Conservation (phyloP, 2,329 filamentous ascomycete species). For the Bipolaris zeicola region DNA sequence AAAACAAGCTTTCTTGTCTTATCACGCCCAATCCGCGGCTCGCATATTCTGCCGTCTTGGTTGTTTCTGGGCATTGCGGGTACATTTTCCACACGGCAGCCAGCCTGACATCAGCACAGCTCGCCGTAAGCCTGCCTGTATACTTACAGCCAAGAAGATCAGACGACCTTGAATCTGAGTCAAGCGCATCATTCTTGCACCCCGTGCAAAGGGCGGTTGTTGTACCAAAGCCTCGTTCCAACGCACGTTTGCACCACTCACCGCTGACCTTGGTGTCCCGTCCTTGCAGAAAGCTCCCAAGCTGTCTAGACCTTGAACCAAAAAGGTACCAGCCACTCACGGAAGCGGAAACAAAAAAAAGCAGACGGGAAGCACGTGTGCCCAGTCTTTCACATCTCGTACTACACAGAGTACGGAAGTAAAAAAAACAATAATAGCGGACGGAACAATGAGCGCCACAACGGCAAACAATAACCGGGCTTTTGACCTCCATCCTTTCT, state of each 20-base stretch:
- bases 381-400: background rate
- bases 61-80: conserved; percentile 14
- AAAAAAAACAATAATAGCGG: conserved; percentile 3
- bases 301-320: background rate
- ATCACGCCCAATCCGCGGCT: conserved; percentile 5
- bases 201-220: background rate
- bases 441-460: conserved; percentile 32
- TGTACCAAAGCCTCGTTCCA: background rate
- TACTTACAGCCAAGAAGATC: background rate
- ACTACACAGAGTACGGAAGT: background rate
- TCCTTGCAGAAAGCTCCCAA: background rate
- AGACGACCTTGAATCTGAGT: background rate
- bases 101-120: background rate
- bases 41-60: conserved; percentile 18
- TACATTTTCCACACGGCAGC: conserved; percentile 4
- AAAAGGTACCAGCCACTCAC: background rate
- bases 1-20: conserved; percentile 13
- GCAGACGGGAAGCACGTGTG: background rate
- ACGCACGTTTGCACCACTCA: background rate
- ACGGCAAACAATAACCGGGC: conserved; percentile 50
- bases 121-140: background rate
- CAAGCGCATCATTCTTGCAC: background rate
- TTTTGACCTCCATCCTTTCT: conserved; percentile 51
- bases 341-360: background rate
- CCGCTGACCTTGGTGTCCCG: background rate